Conservation (phyloP, 768 basidiomycete species). For the Dioszegia crocea region DNA sequence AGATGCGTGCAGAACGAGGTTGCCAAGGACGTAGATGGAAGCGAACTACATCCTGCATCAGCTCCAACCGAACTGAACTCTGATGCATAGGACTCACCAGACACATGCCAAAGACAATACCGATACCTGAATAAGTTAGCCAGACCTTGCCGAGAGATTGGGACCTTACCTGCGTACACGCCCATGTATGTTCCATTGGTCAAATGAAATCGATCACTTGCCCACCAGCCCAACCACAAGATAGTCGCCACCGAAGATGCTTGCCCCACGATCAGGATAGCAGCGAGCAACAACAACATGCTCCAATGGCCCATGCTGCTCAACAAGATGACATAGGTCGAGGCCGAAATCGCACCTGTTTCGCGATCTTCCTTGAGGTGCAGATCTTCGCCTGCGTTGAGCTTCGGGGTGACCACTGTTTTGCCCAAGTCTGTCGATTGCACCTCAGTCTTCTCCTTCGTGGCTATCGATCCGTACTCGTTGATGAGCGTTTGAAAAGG, state of each 20-base stretch:
- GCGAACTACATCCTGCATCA: slow-evolving; percentile 21
- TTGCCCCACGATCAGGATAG: slow-evolving; percentile 57
- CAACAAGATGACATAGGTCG: slow-evolving; percentile 56
- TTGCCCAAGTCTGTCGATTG: slow-evolving; percentile 56
- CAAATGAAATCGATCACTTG: slow-evolving; percentile 58
- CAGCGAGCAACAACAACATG: slow-evolving; percentile 49
- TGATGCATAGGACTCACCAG: slow-evolving; percentile 8
- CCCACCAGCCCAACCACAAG: slow-evolving; percentile 72
- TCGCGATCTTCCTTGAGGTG: slow-evolving; percentile 58
- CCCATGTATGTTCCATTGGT: slow-evolving; percentile 66
- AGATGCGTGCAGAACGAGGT: slow-evolving; percentile 51
- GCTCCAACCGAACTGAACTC: background rate
- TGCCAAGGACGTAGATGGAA: slow-evolving; percentile 30
- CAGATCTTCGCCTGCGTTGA: slow-evolving; percentile 17
- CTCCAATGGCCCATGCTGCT: slow-evolving; percentile 55
- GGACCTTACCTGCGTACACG: slow-evolving; percentile 52
- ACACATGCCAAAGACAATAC: slow-evolving; percentile 25
- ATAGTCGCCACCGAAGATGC: slow-evolving; percentile 64
- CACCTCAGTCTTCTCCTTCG: slow-evolving; percentile 53
- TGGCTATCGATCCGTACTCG: slow-evolving; percentile 56
- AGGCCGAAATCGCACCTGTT: slow-evolving; percentile 57
- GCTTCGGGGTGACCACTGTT: background rate
- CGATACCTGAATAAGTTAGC: no score
- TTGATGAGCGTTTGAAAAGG: slow-evolving; percentile 38
- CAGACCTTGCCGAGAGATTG: no score